Evolutionary conservation across 345 rosid genomes (phyloP), one percentile per base, ranked within the genome.

Genomic region (Arabidopsis suecica): DNA sequence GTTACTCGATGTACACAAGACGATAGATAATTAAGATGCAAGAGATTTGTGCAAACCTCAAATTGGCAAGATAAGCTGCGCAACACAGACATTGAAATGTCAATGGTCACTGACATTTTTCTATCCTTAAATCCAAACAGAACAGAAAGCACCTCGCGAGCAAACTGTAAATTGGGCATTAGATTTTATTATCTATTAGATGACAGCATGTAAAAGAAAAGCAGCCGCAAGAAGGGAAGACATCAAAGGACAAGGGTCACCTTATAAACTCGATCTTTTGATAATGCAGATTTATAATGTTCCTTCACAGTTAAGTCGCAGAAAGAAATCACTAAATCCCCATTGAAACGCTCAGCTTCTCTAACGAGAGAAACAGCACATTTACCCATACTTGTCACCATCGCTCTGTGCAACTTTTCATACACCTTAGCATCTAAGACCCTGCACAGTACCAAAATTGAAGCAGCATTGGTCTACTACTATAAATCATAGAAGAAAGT

Each of bases 241-340:
- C 69, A 67, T n/a, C 3, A 66, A 53, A 72, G 42, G 6, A 50
- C 18, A 23, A 68, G 38, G n/a, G 6, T 73, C 62, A 95, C 99
- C 93, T 89, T 88, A 63, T 68, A 89, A 44, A 79, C 54, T 71
- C 91, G 86, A 79, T 85, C 93, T 78, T 86, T 88, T 10, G 68
- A 67, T 81, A 74, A 62, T 20, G 88, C 79, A 28, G 88, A 88
- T 47, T 79, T 68, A 40, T 69, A 77, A 65, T 92, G 81, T 83
- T 86, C 86, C 8, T 70, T 69, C 74, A 92, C 77, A 66, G 88
- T 65, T 56, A 62, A 56, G 53, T 42, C 45, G 7, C 80, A 82
- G 76, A 92, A 95, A 44, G 79, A 69, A 49, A 38, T 25, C 45
- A 86, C 75, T 13, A 86, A 71, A 36, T 83, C 87, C 61, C 33